Percentiles rank a stretch among this genome's conserved stretches.
Evolutionary conservation across 345 rosid species (phyloP).

Genomic region (Boechera retrofracta): DNA sequence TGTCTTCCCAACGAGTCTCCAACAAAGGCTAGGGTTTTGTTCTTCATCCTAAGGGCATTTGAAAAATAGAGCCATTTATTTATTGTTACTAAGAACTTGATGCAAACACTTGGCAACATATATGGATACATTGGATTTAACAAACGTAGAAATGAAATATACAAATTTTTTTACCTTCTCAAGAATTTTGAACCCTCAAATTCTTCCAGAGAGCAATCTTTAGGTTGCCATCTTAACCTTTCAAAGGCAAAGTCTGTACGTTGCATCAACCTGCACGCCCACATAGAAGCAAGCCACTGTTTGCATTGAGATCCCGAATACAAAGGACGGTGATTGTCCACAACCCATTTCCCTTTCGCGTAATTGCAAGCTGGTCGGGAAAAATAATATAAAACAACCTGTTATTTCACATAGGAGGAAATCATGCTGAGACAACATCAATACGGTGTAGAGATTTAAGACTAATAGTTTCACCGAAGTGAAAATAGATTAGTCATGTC

Average conservation of each 20-base stretch:
- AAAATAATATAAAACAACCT: slow-evolving; percentile 11
- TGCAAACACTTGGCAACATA: slow-evolving; percentile 23
- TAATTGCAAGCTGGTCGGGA: slow-evolving; percentile 65
- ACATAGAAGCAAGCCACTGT: slow-evolving; percentile 89
- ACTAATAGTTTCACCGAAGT: slow-evolving; percentile 5
- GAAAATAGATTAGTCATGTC: slow-evolving; percentile 22
- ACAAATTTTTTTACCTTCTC: slow-evolving; percentile 54
- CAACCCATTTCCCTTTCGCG: slow-evolving; percentile 93
- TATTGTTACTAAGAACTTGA: slow-evolving; percentile 35
- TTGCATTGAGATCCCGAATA: slow-evolving; percentile 87
- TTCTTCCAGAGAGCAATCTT: slow-evolving; percentile 77
- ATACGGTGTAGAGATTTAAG: neutral
- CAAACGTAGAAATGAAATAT: slow-evolving; percentile 8
- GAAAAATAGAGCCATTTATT: slow-evolving; percentile 20
- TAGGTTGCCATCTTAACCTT: slow-evolving; percentile 83
- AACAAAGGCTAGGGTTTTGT: slow-evolving; percentile 79
- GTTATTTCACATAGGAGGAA: slow-evolving; percentile 7
- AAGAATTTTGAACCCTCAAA: slow-evolving; percentile 79
- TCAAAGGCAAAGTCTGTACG: slow-evolving; percentile 86
- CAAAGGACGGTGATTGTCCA: slow-evolving; percentile 68
- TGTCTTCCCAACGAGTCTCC: slow-evolving; percentile 91
- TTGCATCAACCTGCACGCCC: slow-evolving; percentile 94
- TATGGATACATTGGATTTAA: slow-evolving; percentile 8
- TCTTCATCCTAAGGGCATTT: slow-evolving; percentile 60
- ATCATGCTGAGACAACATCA: slow-evolving; percentile 12